Conservation (phyloP, 1,139 yeast genomes). For the Pichia terricola region DNA sequence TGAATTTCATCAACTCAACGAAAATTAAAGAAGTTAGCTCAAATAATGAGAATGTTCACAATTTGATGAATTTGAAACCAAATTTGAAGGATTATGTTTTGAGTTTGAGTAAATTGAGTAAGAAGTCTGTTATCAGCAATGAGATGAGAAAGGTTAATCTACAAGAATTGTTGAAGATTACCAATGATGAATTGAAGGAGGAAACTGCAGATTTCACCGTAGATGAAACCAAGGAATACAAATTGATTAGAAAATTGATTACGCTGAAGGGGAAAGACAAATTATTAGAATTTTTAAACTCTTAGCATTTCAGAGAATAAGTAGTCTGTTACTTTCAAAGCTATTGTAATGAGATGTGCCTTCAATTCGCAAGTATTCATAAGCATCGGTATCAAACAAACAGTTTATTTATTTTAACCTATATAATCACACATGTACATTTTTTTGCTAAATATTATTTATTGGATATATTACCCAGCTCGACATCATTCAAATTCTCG, state of each 20-base stretch:
- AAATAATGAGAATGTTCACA: slow-evolving; percentile 22
- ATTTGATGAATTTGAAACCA: slow-evolving; percentile 12
- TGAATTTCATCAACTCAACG: slow-evolving; percentile 59
- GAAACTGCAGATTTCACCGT: slow-evolving; percentile 16
- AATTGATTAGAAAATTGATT: slow-evolving; percentile 51
- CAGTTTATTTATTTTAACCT: no score
- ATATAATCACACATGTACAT: neutral
- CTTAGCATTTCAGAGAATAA: neutral
- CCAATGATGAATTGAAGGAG: slow-evolving; percentile 23
- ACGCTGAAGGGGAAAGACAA: slow-evolving; percentile 61
- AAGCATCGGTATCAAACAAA: no score
- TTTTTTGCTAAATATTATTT: neutral
- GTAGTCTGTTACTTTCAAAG: slow-evolving; percentile 21
- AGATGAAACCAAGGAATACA: slow-evolving; percentile 43
- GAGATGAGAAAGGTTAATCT: slow-evolving; percentile 14
- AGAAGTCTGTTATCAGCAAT: slow-evolving; percentile 14
- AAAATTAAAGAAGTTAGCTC: slow-evolving; percentile 29
- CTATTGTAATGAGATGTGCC: neutral
- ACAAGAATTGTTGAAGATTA: slow-evolving; percentile 31
- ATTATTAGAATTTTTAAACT: slow-evolving; percentile 46
- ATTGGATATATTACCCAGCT: slow-evolving; percentile 24
- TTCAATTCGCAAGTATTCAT: neutral
- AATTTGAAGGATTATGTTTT: slow-evolving; percentile 16
- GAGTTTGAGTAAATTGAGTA: slow-evolving; percentile 19
- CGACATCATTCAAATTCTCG: slow-evolving; percentile 62